Percentiles rank a stretch among this genome's conserved stretches.
These are phyloP conservation scores for Phascolomyces articulosus DNA, from an alignment of 371 early-diverging fungal genomes.

Conservation along the genomic window DNA sequence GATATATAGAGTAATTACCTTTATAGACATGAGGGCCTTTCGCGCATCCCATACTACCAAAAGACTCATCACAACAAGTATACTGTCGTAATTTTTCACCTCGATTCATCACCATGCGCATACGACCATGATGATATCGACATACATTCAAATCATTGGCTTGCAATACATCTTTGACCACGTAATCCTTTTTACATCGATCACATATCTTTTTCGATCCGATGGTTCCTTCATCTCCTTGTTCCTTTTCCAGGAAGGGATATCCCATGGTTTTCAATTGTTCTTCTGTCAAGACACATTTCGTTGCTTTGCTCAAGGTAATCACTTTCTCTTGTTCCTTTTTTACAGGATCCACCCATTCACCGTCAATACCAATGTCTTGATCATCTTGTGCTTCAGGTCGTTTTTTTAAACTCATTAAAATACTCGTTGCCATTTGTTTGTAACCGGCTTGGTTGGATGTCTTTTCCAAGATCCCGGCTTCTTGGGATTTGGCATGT, in stretches of 20 bases:
- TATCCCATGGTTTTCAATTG: conserved; percentile 39
- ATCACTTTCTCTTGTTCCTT: conserved; percentile 12
- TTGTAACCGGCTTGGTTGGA: conserved; percentile 51
- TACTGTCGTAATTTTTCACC: conserved; percentile 31
- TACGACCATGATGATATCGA: conserved; percentile 41
- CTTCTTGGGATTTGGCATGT: conserved; percentile 37
- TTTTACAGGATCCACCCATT: conserved; percentile 40
- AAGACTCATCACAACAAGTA: conserved; percentile 49
- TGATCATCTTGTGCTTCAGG: conserved; percentile 24
- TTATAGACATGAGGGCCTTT: conserved; percentile 59
- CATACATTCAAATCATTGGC: conserved; percentile 38
- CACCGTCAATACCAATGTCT: conserved; percentile 57
- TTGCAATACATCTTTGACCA: conserved; percentile 38
- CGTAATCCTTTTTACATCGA: conserved; percentile 50
- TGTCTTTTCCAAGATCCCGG: conserved; percentile 23
- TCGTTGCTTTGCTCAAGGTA: not conserved
- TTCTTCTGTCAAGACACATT: conserved; percentile 23
- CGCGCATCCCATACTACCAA: conserved; percentile 49
- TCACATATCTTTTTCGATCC: conserved; percentile 42
- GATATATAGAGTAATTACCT: conserved; percentile 17
- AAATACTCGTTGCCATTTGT: conserved; percentile 41
- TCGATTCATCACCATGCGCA: conserved; percentile 28
- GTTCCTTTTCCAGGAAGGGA: conserved; percentile 33
- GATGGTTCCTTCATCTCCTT: conserved; percentile 6
- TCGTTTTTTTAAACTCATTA: conserved; percentile 53